Evolutionary conservation across 1,284 basidiomycete genomes (phyloP), one percentile per base, ranked within the genome.

Genomic region (Anthracocystis setariae): DNA sequence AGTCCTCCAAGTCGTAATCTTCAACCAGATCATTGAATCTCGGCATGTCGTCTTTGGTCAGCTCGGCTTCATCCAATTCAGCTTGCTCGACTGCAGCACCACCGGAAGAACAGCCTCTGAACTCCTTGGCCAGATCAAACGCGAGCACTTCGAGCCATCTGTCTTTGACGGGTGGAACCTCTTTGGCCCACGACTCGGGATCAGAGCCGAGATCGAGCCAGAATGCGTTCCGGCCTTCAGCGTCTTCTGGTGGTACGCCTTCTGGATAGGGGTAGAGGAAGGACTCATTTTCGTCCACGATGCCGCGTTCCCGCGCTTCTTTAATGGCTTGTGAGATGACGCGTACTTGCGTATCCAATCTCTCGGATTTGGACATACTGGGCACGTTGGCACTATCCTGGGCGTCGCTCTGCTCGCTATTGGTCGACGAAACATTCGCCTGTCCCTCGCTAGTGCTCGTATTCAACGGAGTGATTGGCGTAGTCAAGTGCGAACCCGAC

Each of bases 251-350:
- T 1, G 70, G 57, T 2, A 62, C 61, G n/a, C 65, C 61, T 25
- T 68, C 65, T 0, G 64, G 65, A 23, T 63, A 68, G 1, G 65
- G 65, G 46, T 68, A 55, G 61, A 73, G 68, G 70, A 73, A 73
- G 12, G 70, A 64, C 39, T 73, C 70, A 40, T 73, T 65, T 18
- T 73, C 61, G 33, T 73, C 65, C 46, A 64, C 53, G 2, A 61
- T 60, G 15, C 70, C 70, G 8, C 70, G 64, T 43, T 73, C 70
- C 3, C 70, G 60, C 23, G 70, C 64, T 37, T 62, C 59, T 5
- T 56, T 55, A 18, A 73, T 73, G 21, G 70, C 70, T 18, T 64
- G 60, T 17, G 60, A 60, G 51, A 73, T 68, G 54, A 68, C 57
- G n/a, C 70, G 60, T 38, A 65, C 57, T 45, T 73, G 70, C 38